phyloP scores from a whole-genome alignment of 495 filamentous ascomycete species.

The Chaetomium tenue region DNA sequence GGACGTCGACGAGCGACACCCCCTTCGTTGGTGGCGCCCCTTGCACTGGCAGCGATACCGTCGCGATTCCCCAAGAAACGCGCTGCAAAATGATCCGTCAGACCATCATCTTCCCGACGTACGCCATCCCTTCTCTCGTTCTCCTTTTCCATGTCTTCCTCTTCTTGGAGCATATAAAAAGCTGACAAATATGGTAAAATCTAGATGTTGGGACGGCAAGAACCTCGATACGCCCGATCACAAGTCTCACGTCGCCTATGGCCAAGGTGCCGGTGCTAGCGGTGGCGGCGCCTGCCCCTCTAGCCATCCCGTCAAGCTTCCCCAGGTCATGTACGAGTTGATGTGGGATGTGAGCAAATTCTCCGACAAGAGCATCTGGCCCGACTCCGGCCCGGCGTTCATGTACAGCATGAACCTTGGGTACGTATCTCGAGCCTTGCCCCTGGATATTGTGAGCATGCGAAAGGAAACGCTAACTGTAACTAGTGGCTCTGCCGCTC shows the following conservation, averaged over 20 bases:
- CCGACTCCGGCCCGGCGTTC: constrained; percentile 56
- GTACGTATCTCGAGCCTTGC: constrained; percentile 31
- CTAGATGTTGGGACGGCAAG: constrained; percentile 53
- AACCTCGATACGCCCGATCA: constrained; percentile 62
- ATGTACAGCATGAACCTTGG: constrained; percentile 51
- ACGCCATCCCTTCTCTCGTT: neutral
- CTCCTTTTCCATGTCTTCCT: too few relatives aligned
- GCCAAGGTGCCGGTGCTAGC: constrained; percentile 46
- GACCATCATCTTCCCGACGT: constrained; percentile 57
- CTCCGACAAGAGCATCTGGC: constrained; percentile 54
- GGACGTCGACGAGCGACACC: constrained; percentile 49
- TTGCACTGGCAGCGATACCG: constrained; percentile 51
- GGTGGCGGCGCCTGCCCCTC: constrained; percentile 59
- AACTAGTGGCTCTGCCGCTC: constrained; percentile 49
- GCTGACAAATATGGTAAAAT: neutral
- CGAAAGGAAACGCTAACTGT: neutral
- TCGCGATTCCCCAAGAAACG: constrained; percentile 52
- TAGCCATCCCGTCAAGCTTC: constrained; percentile 61
- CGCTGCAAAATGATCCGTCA: constrained; percentile 57
- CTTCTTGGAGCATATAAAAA: neutral
- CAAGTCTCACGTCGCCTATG: constrained; percentile 63
- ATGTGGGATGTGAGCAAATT: constrained; percentile 61
- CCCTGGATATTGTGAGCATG: neutral
- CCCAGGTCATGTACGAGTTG: constrained; percentile 69
- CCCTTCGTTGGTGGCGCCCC: constrained; percentile 49